Evolutionary conservation across 768 basidiomycete species (phyloP).

Genomic region (Phaffia tasmanica): DNA sequence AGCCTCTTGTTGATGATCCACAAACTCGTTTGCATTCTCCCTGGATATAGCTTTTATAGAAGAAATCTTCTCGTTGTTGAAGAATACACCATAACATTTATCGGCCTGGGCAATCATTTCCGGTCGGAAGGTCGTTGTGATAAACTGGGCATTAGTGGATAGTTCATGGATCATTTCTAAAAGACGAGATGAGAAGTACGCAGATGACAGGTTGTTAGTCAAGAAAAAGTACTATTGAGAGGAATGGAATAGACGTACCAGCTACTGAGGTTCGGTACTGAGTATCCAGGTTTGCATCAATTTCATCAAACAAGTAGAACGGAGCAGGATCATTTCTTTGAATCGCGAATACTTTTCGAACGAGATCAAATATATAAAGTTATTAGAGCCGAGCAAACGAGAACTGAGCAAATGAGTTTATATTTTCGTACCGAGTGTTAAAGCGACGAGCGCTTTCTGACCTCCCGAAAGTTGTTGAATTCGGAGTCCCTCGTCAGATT

Average conservation of each 20-base stretch:
- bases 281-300: conserved; percentile 94
- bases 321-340: conserved; percentile 99
- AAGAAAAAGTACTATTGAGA: neutral
- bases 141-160: conserved; percentile 79
- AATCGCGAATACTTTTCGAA: conserved; percentile 73
- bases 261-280: conserved; percentile 96
- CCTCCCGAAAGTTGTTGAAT: conserved; percentile 97
- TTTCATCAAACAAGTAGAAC: conserved; percentile 99
- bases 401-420: neutral
- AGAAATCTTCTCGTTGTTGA: conserved; percentile 90
- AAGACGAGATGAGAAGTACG: neutral
- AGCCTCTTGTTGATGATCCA: conserved; percentile 45
- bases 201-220: neutral
- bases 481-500: conserved; percentile 87
- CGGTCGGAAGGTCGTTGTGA: conserved; percentile 94
- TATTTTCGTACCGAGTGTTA: conserved; percentile 60
- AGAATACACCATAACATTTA: conserved; percentile 93
- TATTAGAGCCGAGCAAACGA: neutral
- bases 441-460: conserved; percentile 91
- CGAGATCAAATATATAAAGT: neutral
- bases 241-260: conserved; percentile 45
- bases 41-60: conserved; percentile 74
- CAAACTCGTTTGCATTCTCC: conserved; percentile 87
- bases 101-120: conserved; percentile 94
- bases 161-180: conserved; percentile 88